Conservation (phyloP, 2,329 filamentous ascomycete species). For the Cadophora sp. region DNA sequence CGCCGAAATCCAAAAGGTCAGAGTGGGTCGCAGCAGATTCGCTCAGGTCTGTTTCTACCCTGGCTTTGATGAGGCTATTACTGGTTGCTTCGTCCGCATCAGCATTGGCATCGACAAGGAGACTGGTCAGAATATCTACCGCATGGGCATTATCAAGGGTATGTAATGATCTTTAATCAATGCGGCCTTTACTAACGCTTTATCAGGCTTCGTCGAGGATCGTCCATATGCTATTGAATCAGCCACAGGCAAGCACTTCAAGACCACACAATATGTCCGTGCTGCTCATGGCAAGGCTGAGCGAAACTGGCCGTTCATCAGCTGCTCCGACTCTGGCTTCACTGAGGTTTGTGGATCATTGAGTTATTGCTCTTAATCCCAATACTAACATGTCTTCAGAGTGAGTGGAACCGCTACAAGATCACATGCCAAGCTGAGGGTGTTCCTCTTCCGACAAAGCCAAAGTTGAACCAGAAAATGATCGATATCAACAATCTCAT, state of each 20-base stretch:
- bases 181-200: conserved; percentile 38
- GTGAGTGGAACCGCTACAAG: conserved; percentile 83
- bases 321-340: conserved; percentile 84
- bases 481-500: conserved; percentile 81
- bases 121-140: conserved; percentile 79
- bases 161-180: conserved; percentile 37
- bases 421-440: conserved; percentile 75
- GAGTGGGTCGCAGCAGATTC: conserved; percentile 86
- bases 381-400: conserved; percentile 50
- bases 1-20: conserved; percentile 82
- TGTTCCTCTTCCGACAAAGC: conserved; percentile 75
- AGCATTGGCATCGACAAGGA: conserved; percentile 79
- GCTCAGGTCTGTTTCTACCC: conserved; percentile 93
- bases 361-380: background rate
- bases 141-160: conserved; percentile 90
- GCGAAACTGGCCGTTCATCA: conserved; percentile 87
- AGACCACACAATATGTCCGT: conserved; percentile 84
- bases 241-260: conserved; percentile 75
- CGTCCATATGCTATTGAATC: conserved; percentile 84
- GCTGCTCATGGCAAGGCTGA: conserved; percentile 84
- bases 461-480: conserved; percentile 73
- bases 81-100: conserved; percentile 84
- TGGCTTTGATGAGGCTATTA: conserved; percentile 81
- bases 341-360: conserved; percentile 69
- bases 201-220: conserved; percentile 75